These are phyloP conservation scores for Myriosclerotinia scirpicola DNA, from an alignment of 2,329 filamentous ascomycete species.

Conservation along the genomic window DNA sequence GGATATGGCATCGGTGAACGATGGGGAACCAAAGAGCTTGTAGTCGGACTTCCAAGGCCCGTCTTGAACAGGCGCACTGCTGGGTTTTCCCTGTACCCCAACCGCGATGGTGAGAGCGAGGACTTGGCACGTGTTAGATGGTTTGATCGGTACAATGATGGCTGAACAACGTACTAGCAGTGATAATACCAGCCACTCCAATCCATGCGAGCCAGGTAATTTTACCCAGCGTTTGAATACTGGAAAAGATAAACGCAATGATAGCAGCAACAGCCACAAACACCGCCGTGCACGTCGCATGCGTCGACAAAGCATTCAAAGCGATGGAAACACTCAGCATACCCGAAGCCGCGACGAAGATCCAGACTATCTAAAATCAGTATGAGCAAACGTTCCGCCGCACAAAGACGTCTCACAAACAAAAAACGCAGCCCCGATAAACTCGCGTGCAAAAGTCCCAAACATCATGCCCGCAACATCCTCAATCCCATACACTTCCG, in stretches of 20 bases:
- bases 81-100: conserved; percentile 44
- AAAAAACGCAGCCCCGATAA: conserved; percentile 15
- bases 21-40: conserved; percentile 54
- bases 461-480: conserved; percentile 15
- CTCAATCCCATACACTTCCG: conserved; percentile 47
- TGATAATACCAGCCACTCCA: conserved; percentile 58
- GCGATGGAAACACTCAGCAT: conserved; percentile 22
- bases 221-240: conserved; percentile 58
- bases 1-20: conserved; percentile 58
- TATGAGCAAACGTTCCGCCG: conserved; percentile 54
- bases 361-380: conserved; percentile 32
- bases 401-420: conserved; percentile 27
- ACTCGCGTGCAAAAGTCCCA: conserved; percentile 8
- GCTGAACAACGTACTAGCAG: conserved; percentile 41
- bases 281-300: conserved; percentile 59
- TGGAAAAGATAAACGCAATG: conserved; percentile 51
- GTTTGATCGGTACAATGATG: neutral
- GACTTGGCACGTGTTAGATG: conserved; percentile 38
- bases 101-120: conserved; percentile 56
- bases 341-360: conserved; percentile 39
- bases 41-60: conserved; percentile 62
- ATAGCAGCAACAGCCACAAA: conserved; percentile 55
- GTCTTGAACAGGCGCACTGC: conserved; percentile 33
- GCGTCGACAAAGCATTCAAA: conserved; percentile 58
- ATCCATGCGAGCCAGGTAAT: conserved; percentile 63